Percentiles rank a stretch among this genome's conserved stretches.
Conservation (phyloP, 1,284 basidiomycete species). For the Microbotryum scabiosae region DNA sequence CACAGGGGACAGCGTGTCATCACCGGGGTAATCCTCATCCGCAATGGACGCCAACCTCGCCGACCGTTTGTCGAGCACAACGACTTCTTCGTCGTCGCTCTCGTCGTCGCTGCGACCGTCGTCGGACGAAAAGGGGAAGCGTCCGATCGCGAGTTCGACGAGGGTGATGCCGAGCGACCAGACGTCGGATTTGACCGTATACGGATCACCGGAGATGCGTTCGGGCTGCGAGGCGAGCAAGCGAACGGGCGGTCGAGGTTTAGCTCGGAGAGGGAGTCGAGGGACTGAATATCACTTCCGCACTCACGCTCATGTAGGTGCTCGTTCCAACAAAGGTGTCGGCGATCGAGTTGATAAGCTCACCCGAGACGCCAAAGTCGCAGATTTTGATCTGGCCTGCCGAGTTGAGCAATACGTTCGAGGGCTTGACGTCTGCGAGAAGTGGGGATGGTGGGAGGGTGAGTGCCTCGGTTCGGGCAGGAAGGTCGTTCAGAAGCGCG, state of each 20-base stretch:
- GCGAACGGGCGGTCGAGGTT: not conserved
- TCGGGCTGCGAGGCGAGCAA: conserved; percentile 59
- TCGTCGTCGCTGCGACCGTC: conserved; percentile 46
- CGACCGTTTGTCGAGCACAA: conserved; percentile 42
- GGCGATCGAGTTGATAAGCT: conserved; percentile 96
- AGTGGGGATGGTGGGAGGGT: not conserved
- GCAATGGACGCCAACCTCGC: conserved; percentile 8
- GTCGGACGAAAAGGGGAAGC: conserved; percentile 68
- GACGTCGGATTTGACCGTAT: conserved; percentile 94
- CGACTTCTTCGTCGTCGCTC: conserved; percentile 36
- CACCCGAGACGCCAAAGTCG: conserved; percentile 97
- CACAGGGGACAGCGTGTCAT: conserved; percentile 32
- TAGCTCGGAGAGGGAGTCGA: no score
- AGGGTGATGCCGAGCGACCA: conserved; percentile 94
- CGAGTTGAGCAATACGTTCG: conserved; percentile 92
- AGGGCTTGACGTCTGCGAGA: conserved; percentile 86
- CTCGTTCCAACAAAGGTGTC: conserved; percentile 98
- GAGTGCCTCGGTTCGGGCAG: not conserved
- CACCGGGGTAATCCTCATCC: conserved; percentile 18
- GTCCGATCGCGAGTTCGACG: conserved; percentile 86
- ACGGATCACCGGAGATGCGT: conserved; percentile 94
- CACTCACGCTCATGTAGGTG: conserved; percentile 97
- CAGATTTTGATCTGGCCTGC: conserved; percentile 94
- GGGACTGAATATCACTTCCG: no score
- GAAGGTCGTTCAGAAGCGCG: not conserved